Conservation (phyloP, 345 rosid genomes). For the Hibiscus syriacus region DNA sequence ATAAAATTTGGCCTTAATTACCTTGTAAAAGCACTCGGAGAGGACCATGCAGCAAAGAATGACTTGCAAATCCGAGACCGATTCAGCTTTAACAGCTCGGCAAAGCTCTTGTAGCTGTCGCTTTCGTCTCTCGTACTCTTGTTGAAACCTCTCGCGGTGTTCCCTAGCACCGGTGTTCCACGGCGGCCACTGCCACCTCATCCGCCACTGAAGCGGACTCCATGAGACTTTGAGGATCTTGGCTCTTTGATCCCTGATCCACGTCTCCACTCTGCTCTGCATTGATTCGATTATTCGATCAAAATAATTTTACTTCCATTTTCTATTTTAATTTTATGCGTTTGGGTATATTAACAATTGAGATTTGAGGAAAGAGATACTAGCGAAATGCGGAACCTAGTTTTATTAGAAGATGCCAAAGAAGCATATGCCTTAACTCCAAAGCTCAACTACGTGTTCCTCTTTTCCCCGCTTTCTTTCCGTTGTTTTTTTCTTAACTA, state of each 20-base stretch:
- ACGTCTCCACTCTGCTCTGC: conserved; percentile 68
- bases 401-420: neutral
- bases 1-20: neutral
- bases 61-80: conserved; percentile 77
- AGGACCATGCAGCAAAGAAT: conserved; percentile 96
- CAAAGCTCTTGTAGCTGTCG: conserved; percentile 78
- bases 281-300: conserved; percentile 35
- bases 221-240: conserved; percentile 65
- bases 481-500: too few relatives aligned
- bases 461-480: too few relatives aligned
- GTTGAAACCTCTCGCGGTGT: conserved; percentile 57
- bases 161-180: conserved; percentile 49
- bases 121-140: conserved; percentile 64
- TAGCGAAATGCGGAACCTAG: neutral
- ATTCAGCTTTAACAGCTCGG: conserved; percentile 67
- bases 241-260: conserved; percentile 87
- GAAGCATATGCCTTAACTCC: neutral
- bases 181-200: conserved; percentile 82
- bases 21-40: conserved; percentile 95
- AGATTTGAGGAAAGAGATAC: neutral
- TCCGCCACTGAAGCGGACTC: conserved; percentile 76
- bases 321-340: neutral
- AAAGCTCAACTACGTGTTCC: neutral
- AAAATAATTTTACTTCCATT: neutral
- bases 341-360: neutral